These are phyloP conservation scores for Colletotrichum agaves DNA, from an alignment of 2,329 filamentous ascomycete genomes.

Conservation along the genomic window DNA sequence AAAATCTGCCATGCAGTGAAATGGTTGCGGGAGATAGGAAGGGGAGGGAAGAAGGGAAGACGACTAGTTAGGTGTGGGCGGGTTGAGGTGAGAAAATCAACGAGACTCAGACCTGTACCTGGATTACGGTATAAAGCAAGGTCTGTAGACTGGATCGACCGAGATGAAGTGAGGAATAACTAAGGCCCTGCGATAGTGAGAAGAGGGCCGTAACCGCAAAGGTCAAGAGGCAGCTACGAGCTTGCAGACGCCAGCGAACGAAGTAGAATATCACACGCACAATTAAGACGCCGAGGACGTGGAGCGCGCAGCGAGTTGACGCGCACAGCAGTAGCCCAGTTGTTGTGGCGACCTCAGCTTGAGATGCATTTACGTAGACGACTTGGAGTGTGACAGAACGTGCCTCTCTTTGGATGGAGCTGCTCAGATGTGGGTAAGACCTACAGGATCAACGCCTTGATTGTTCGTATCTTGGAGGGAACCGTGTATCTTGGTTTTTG, in stretches of 20 bases:
- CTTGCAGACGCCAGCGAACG: neutral
- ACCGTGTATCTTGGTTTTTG: too few species aligned
- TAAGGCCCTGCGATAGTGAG: neutral
- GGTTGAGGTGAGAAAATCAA: neutral
- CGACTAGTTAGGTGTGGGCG: neutral
- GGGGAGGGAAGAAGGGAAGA: neutral
- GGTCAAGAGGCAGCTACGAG: neutral
- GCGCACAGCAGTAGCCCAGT: neutral
- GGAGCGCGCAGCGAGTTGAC: neutral
- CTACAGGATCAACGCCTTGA: too few species aligned
- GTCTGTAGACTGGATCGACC: neutral
- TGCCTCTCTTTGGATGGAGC: too few species aligned
- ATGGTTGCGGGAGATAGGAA: neutral
- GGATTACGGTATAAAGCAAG: neutral
- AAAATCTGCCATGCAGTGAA: neutral
- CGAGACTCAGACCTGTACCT: neutral
- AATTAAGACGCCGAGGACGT: neutral
- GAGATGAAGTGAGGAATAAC: neutral
- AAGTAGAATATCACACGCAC: neutral
- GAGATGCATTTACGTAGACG: neutral
- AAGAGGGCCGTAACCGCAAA: neutral
- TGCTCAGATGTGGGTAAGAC: too few species aligned
- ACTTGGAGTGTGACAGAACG: too few species aligned
- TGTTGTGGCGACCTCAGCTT: neutral
- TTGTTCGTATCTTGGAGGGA: too few species aligned